Base-by-base conservation (phyloP, 345 rosid genomes). In the Triadica sebifera region DNA sequence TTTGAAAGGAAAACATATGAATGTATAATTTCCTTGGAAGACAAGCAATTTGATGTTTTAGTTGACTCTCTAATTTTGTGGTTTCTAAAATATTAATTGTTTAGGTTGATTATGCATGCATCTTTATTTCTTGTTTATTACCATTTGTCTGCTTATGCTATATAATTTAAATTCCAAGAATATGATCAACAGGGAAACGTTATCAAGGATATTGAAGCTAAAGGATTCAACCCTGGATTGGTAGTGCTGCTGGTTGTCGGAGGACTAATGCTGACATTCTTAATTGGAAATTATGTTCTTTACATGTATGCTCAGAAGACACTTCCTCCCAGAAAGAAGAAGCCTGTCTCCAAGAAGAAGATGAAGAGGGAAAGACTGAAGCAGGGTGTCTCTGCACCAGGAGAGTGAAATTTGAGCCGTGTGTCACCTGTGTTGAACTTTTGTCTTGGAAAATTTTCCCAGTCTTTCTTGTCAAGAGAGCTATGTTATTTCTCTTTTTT, bases 271-370 rank as follows among this genome's bases (percentile, higher is more conserved):
- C 71, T 89, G 85, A 70, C 85, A 24, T 91, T 91, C 82, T 89
- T 91, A 12, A 78, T 89, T 2, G 96, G 93, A 52, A 91, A 91
- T 84, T 84, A 80, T 79, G 47, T 81, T 20, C 87, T 89, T 4
- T 91, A 88, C 82, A 19, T 75, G 4, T 89, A 89, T 52, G 97
- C 92, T 0, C 90, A 85, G 82, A 91, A 84, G 92, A 88, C 79
- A 17, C 80, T 91, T 29, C 97, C 90, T 9, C 81, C 85, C 3
- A 89, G 60, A 75, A 91, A 87, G 86, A 91, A 88, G 90, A 91
- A 89, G 84, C 90, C 91, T 0, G 68, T 89, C 80, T 89, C 97
- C 34, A 89, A 89, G 89, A 91, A 91, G 89, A 91, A 91, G 86
- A 83, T 91, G 90, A 91, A 86, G 88, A 87, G 64, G 81, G 97